A percentile compares a stretch with the other conserved stretches of the same genome.
phyloP scores from a whole-genome alignment of 2,329 filamentous ascomycete genomes.

The Lithohypha guttulata region DNA sequence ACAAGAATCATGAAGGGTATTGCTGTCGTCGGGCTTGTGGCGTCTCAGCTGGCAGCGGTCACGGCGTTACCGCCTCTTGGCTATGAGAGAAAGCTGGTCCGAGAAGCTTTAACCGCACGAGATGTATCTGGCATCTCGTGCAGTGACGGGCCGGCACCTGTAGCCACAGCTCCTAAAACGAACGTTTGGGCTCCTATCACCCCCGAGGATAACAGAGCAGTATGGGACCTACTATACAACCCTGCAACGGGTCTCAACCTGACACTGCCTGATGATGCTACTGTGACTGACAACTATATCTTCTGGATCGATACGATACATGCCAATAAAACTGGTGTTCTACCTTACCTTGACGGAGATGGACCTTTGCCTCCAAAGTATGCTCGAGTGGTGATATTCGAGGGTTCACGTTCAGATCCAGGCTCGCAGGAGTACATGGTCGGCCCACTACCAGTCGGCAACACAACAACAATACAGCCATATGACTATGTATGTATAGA shows the following conservation, averaged over 20 bases:
- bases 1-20: too few relatives aligned
- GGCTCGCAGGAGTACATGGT: slow-evolving; percentile 33
- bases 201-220: slow-evolving; percentile 32
- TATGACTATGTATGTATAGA: too few relatives aligned
- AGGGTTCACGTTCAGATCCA: slow-evolving; percentile 11
- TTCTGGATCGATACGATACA: slow-evolving; percentile 40
- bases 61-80: slow-evolving; percentile 14
- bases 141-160: slow-evolving; percentile 9
- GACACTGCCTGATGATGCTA: slow-evolving; percentile 29
- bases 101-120: slow-evolving; percentile 10
- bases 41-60: too few relatives aligned
- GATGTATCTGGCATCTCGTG: slow-evolving; percentile 4
- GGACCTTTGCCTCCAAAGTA: slow-evolving; percentile 30
- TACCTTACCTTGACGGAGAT: slow-evolving; percentile 37
- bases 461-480: slow-evolving; percentile 28
- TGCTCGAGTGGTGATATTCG: slow-evolving; percentile 35
- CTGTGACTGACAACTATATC: slow-evolving; percentile 36
- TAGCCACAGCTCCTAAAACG: slow-evolving; percentile 26
- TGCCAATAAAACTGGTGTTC: slow-evolving; percentile 38
- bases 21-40: too few relatives aligned
- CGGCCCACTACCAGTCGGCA: slow-evolving; percentile 38
- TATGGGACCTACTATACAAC: too few relatives aligned
- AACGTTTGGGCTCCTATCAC: slow-evolving; percentile 37
- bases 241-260: slow-evolving; percentile 36
- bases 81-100: slow-evolving; percentile 12